These are phyloP conservation scores for Wilcoxina mikolae DNA, from an alignment of 495 filamentous ascomycete genomes.

Conservation along the genomic window DNA sequence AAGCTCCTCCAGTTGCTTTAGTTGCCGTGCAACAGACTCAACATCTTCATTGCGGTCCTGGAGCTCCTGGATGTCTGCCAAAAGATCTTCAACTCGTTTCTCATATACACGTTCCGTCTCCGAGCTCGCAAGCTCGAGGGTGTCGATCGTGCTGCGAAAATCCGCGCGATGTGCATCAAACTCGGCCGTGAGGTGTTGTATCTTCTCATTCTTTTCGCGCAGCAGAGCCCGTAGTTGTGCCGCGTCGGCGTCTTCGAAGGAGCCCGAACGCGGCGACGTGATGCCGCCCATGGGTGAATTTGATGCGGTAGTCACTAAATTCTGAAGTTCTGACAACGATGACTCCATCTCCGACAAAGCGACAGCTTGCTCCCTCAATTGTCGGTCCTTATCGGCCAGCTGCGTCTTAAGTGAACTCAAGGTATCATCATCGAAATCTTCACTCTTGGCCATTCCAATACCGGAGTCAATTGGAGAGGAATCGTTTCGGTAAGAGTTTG, in stretches of 20 bases:
- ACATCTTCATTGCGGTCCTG: constrained; percentile 77
- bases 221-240: constrained; percentile 63
- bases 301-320: constrained; percentile 43
- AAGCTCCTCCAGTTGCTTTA: constrained; percentile 89
- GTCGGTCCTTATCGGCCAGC: constrained; percentile 69
- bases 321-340: constrained; percentile 58
- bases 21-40: constrained; percentile 70
- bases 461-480: constrained; percentile 39
- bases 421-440: constrained; percentile 47
- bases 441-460: constrained; percentile 37
- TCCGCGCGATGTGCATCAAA: constrained; percentile 93
- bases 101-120: constrained; percentile 98
- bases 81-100: constrained; percentile 74
- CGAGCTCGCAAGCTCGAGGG: constrained; percentile 84
- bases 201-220: constrained; percentile 93
- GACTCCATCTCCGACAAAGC: constrained; percentile 75
- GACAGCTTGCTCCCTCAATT: constrained; percentile 71
- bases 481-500: constrained; percentile 29
- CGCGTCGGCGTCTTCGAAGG: constrained; percentile 61
- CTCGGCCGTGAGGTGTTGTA: constrained; percentile 76
- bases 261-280: constrained; percentile 25
- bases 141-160: constrained; percentile 92
- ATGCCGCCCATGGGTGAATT: constrained; percentile 18
- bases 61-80: constrained; percentile 66
- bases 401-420: constrained; percentile 49